Conservation (phyloP, 352 stramenopile species). For the Thalassiosira oceanica region DNA sequence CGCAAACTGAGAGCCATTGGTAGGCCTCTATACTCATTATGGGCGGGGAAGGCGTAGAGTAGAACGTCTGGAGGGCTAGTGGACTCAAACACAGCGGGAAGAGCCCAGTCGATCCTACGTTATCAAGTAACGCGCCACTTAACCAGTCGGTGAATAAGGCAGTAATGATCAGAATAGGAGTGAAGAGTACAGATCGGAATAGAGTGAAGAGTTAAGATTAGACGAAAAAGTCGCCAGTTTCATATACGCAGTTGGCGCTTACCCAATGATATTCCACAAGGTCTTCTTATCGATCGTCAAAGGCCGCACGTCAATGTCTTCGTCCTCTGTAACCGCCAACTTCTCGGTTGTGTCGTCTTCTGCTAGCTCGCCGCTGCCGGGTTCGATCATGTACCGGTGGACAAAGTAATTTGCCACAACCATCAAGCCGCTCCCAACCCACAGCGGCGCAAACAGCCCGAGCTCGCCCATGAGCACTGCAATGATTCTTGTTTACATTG, state of each 20-base stretch:
- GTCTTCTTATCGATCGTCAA: conserved; percentile 20
- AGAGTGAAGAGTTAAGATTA: no score
- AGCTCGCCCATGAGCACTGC: conserved; percentile 17
- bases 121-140: conserved; percentile 24
- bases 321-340: conserved; percentile 13
- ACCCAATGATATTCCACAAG: conserved; percentile 24
- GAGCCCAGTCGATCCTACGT: conserved; percentile 28
- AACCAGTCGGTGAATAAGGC: background rate
- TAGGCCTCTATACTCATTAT: conserved; percentile 22
- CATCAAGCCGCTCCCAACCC: conserved; percentile 9
- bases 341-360: background rate
- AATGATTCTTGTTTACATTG: no score
- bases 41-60: conserved; percentile 3
- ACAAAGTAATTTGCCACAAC: conserved; percentile 11
- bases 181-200: background rate
- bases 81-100: conserved; percentile 33
- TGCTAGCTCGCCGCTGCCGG: background rate
- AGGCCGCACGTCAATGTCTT: conserved; percentile 9
- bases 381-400: conserved; percentile 27
- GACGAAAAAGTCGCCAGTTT: no score
- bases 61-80: conserved; percentile 24
- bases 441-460: conserved; percentile 22
- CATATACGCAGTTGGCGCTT: background rate
- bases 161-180: background rate
- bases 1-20: conserved; percentile 12